Evolutionary conservation across 108 stramenopile genomes (phyloP).

Genomic region (Schizochytrium sp.): DNA sequence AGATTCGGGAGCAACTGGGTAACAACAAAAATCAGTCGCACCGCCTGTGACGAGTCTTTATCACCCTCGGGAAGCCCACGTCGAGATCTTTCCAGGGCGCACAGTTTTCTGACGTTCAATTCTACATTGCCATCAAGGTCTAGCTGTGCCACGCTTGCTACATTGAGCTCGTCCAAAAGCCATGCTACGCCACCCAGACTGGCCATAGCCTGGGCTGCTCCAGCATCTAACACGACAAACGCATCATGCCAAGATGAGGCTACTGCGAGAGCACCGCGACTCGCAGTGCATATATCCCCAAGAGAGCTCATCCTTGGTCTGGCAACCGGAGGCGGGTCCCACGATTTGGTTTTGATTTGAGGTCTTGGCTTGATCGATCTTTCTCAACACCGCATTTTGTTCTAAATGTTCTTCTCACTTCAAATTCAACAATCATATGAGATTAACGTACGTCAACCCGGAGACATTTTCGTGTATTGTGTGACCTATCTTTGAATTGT

Average conservation of each 20-base stretch:
- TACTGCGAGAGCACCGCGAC: neutral
- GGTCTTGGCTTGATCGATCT: too few species aligned
- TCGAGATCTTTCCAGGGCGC: neutral
- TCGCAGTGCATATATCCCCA: neutral
- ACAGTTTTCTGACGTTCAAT: too few species aligned
- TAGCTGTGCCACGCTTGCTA: neutral
- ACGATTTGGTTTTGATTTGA: too few species aligned
- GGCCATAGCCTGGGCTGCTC: neutral
- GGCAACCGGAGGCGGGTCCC: too few species aligned
- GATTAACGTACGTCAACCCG: too few species aligned
- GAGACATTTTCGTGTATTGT: too few species aligned
- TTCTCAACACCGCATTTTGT: too few species aligned
- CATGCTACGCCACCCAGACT: slow-evolving; percentile 9
- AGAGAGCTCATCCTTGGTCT: too few species aligned
- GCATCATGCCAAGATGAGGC: neutral
- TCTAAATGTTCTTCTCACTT: too few species aligned
- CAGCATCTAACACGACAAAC: neutral
- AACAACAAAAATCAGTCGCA: neutral
- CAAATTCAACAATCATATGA: too few species aligned
- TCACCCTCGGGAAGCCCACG: neutral
- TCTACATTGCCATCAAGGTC: neutral
- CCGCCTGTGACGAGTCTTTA: neutral
- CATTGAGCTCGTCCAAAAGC: neutral
- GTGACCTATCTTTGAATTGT: too few species aligned
- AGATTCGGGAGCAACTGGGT: neutral